Conservation (phyloP, 129 eudicot species). For the Daucus carota region DH1_v3.0 NC_030384.2:48968501-48969000, state of each 20-base stretch:
- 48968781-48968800: no score
- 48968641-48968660: background rate
- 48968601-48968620: background rate
- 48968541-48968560: slow-evolving; percentile 83
- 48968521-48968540: slow-evolving; percentile 63
- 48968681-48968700: background rate
- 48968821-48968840: background rate
- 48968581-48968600: background rate
- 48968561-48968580: slow-evolving; percentile 41
- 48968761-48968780: background rate
- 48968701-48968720: background rate
- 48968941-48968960: background rate
- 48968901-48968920: background rate
- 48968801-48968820: background rate
- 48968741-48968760: background rate
- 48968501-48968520: slow-evolving; percentile 61
- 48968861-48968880: background rate
- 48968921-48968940: background rate
- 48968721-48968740: background rate
- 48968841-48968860: background rate
- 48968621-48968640: background rate
- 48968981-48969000: no score
- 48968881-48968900: background rate
- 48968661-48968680: background rate
- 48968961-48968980: background rate